phyloP scores from a whole-genome alignment of 495 filamentous ascomycete genomes.

The Xeromyces bisporus region DNA sequence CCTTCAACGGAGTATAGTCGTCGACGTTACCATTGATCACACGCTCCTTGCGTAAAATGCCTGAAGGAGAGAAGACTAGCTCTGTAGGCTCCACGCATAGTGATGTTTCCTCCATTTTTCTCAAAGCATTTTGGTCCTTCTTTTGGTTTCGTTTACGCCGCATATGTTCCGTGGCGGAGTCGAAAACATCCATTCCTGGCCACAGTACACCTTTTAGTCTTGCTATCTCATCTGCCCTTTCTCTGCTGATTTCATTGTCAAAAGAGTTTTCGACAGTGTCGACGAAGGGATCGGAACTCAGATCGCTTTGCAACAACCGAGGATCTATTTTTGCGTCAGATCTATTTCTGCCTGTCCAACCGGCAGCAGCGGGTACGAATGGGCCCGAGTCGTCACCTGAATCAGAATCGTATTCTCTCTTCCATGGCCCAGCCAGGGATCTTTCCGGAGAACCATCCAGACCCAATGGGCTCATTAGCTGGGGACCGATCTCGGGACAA shows the following conservation, averaged over 20 bases:
- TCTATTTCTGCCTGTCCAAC: constrained; percentile 3
- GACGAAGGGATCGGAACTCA: constrained; percentile 3
- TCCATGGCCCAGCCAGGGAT: constrained; percentile 2
- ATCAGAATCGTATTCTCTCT: constrained; percentile 5
- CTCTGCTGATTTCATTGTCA: constrained; percentile 9
- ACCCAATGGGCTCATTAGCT: not conserved
- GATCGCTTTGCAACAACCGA: not conserved
- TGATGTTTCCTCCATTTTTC: constrained; percentile 53
- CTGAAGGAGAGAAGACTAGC: constrained; percentile 44
- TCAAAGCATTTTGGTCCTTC: constrained; percentile 55
- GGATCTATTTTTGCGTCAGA: not conserved
- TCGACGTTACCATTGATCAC: constrained; percentile 39
- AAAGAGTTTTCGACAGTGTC: not conserved
- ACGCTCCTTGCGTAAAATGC: constrained; percentile 35
- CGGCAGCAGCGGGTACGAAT: constrained; percentile 10
- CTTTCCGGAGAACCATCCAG: not conserved
- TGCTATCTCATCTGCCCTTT: constrained; percentile 22
- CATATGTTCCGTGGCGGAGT: constrained; percentile 62
- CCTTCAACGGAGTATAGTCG: constrained; percentile 32
- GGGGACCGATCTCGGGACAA: not conserved
- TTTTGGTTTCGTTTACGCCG: constrained; percentile 74
- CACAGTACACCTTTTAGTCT: constrained; percentile 59
- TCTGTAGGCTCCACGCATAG: constrained; percentile 51
- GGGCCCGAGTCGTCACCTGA: constrained; percentile 3
- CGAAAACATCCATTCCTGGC: constrained; percentile 80